Base-by-base conservation (phyloP, 768 basidiomycete species). In the Kwoniella mangroviensis region DNA sequence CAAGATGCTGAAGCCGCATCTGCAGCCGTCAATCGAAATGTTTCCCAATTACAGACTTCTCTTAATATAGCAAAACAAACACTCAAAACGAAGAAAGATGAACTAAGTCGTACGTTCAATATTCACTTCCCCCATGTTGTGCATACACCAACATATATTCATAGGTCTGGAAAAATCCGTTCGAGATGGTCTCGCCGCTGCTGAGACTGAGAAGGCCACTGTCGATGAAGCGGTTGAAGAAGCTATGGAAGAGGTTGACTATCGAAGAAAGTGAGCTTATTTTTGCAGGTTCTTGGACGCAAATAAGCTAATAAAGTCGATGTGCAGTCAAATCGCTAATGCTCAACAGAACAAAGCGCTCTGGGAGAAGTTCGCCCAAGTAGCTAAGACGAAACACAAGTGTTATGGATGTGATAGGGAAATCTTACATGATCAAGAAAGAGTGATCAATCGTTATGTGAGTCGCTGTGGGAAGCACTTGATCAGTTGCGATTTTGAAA, bases 351-450 rank as follows among this genome's bases (percentile, higher is more conserved):
- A 72, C 53, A 70, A 70, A 40, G 49, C 55, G 7, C 62, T 72
- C 9, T 78, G 76, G 76, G 59, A 75, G 41, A 72, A 71, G 12
- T 67, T 79, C 17, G 45, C 74, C 2, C 65, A 70, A 24, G 64
- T 67, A 5, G 74, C 68, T 42, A 88, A 87, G 78, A 84, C 86
- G 60, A 87, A 90, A 71, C 89, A 90, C 76, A 82, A 86, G 0
- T 99, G 96, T 76, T 85, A 87, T 12, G 89, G 89, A 9, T 98
- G 96, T 79, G 88, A 89, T 74, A 88, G 94, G 1, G 85, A 85
- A 49, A 83, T 98, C 78, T 84, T 87, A 22, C 63, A 67, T 12
- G 76, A 80, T 1, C 89, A 90, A 54, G 73, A 87, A 56, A 83
- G 83, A 0, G 85, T 86, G 0, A 92, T 94, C 70, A 91, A 94